phyloP scores from a whole-genome alignment of 2,329 filamentous ascomycete genomes.

The Colletotrichum siamense region DNA sequence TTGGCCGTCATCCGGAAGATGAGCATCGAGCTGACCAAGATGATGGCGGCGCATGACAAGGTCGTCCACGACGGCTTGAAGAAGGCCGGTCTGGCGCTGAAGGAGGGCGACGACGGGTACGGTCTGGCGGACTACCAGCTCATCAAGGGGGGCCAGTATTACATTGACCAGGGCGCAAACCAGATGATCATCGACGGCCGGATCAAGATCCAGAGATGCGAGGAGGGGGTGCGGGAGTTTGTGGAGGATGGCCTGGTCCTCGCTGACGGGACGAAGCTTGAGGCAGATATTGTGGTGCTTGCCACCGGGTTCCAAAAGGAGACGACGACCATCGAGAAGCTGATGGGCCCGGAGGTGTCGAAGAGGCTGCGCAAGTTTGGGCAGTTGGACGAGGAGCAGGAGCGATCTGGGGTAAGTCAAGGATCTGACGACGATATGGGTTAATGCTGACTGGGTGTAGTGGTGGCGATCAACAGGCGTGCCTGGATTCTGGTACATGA shows the following conservation, averaged over 20 bases:
- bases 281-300: slow-evolving; percentile 46
- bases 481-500: slow-evolving; percentile 43
- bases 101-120: slow-evolving; percentile 38
- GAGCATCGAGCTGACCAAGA: slow-evolving; percentile 43
- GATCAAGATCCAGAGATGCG: slow-evolving; percentile 38
- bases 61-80: slow-evolving; percentile 48
- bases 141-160: slow-evolving; percentile 43
- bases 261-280: slow-evolving; percentile 38
- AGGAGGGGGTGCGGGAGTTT: slow-evolving; percentile 37
- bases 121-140: slow-evolving; percentile 42
- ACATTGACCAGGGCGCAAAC: slow-evolving; percentile 45
- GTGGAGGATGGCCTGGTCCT: slow-evolving; percentile 26
- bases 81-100: slow-evolving; percentile 48
- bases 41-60: slow-evolving; percentile 45
- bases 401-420: slow-evolving; percentile 28
- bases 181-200: slow-evolving; percentile 45
- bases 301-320: slow-evolving; percentile 49
- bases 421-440: neutral
- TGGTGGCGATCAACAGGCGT: slow-evolving; percentile 44
- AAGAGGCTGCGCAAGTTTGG: slow-evolving; percentile 38
- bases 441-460: slow-evolving; percentile 21
- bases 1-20: slow-evolving; percentile 51
- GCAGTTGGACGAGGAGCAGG: slow-evolving; percentile 40
- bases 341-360: slow-evolving; percentile 41
- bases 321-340: slow-evolving; percentile 34